Conservation (phyloP, 768 basidiomycete genomes). For the Trametes gibbosa region DNA sequence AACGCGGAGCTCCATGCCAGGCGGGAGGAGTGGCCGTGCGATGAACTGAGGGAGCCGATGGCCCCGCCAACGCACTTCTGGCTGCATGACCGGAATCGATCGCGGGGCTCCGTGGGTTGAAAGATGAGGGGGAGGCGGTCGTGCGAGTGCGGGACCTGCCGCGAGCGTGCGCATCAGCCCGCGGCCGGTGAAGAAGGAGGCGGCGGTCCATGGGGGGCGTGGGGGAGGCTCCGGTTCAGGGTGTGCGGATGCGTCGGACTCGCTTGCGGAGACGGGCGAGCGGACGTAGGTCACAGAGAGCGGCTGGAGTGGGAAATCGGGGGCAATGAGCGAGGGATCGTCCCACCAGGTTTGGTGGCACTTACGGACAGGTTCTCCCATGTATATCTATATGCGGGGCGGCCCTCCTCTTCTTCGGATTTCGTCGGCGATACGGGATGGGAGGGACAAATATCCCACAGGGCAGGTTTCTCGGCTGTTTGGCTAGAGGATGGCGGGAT, state of each 20-base stretch:
- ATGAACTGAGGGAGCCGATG: constrained; percentile 8
- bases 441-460: constrained; percentile 24
- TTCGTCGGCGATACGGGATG: background rate
- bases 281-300: constrained; percentile 14
- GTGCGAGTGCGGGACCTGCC: background rate
- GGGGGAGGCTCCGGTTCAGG: background rate
- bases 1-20: background rate
- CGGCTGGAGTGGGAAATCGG: constrained; percentile 10
- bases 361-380: constrained; percentile 22
- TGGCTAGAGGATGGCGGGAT: background rate
- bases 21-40: background rate
- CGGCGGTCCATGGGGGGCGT: background rate
- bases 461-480: constrained; percentile 13
- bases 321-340: background rate
- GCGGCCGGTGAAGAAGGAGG: background rate
- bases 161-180: constrained; percentile 6
- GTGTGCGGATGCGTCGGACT: background rate
- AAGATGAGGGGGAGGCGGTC: background rate
- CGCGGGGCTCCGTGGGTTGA: background rate
- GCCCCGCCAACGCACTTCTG: constrained; percentile 14
- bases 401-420: background rate
- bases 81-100: background rate
- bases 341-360: background rate
- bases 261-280: background rate
- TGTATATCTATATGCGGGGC: background rate